Evolutionary conservation across 768 basidiomycete genomes (phyloP).

Genomic region (Gelatoporia subvermispora): DNA sequence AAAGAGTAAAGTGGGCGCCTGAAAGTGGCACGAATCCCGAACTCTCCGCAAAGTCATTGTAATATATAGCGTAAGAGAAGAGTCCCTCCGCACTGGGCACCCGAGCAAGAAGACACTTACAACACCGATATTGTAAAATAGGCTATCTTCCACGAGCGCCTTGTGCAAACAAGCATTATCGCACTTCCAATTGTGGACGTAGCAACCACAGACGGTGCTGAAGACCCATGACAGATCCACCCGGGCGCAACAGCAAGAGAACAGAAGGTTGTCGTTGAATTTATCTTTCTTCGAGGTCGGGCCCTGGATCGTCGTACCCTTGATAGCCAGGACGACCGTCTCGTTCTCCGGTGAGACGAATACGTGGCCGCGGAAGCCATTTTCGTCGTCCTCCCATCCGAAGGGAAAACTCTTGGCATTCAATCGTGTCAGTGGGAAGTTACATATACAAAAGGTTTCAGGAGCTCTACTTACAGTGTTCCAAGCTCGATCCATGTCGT

Average conservation of each 20-base stretch:
- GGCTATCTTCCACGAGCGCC: conserved; percentile 79
- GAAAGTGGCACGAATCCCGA: too few species aligned
- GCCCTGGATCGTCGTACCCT: conserved; percentile 82
- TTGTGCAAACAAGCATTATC: conserved; percentile 77
- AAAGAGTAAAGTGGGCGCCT: too few species aligned
- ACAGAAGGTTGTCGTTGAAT: conserved; percentile 85
- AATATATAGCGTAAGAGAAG: too few species aligned
- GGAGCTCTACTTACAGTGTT: conserved; percentile 37
- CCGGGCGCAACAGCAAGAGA: conserved; percentile 91
- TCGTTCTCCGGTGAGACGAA: conserved; percentile 75
- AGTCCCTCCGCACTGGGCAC: too few species aligned
- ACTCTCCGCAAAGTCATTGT: too few species aligned
- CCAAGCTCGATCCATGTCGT: conserved; percentile 71
- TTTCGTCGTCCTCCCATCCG: conserved; percentile 61
- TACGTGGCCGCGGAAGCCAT: conserved; percentile 89
- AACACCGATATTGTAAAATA: conserved; percentile 90
- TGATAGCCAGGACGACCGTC: conserved; percentile 84
- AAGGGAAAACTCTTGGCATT: conserved; percentile 70
- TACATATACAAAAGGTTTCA: not conserved
- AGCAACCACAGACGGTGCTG: conserved; percentile 86
- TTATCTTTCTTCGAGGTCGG: conserved; percentile 89
- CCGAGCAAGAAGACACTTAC: conserved; percentile 38
- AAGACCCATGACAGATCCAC: conserved; percentile 86
- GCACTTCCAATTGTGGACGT: conserved; percentile 63
- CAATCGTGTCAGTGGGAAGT: not conserved